phyloP scores from a whole-genome alignment of 805 yeast species.

The Barnettozyma siamensis region DNA sequence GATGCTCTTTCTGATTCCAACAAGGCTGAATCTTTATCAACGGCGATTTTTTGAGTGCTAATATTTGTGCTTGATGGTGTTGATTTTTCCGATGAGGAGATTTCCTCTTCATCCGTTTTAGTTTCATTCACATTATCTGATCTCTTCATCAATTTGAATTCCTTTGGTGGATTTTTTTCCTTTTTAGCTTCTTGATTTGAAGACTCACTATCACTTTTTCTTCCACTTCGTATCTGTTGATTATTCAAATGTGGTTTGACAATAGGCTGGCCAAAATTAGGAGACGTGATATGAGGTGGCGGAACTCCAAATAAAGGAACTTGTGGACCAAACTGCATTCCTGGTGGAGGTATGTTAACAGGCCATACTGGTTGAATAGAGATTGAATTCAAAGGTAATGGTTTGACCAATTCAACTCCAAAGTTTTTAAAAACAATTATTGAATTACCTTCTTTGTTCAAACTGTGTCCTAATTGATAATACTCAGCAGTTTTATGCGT shows the following conservation, averaged over 20 bases:
- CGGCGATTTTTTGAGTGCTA: not conserved
- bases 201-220: not conserved
- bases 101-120: not conserved
- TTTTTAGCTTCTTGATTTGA: not conserved
- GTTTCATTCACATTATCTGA: constrained; percentile 4
- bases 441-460: constrained; percentile 44
- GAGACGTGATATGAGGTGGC: not conserved
- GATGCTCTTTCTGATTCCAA: constrained; percentile 33
- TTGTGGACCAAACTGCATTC: not conserved
- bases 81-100: not conserved
- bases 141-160: constrained; percentile 25
- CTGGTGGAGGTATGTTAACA: constrained; percentile 18
- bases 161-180: constrained; percentile 8
- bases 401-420: constrained; percentile 17
- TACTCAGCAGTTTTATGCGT: constrained; percentile 69
- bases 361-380: constrained; percentile 12
- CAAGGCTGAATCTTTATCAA: constrained; percentile 5
- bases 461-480: constrained; percentile 52
- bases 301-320: not conserved
- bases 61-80: no score
- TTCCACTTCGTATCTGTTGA: not conserved
- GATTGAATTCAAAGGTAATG: constrained; percentile 14
- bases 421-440: constrained; percentile 36
- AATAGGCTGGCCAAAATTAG: not conserved
- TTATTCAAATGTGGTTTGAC: not conserved